Evolutionary conservation across 1,284 basidiomycete genomes (phyloP).

Genomic region (Pseudozyma hubeiensis): DNA sequence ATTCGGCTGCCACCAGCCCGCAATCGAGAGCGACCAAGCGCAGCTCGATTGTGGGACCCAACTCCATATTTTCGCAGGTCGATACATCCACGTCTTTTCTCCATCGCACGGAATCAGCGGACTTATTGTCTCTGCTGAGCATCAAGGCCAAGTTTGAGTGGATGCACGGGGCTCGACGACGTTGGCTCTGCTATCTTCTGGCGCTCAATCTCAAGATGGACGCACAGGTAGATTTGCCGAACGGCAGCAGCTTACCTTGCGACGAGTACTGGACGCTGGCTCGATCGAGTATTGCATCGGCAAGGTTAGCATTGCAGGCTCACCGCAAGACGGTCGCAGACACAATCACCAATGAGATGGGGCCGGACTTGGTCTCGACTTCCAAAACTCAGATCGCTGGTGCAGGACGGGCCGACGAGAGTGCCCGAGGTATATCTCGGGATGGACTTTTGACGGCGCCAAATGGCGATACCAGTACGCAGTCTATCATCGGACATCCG

Average conservation of each 20-base stretch:
- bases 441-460: conserved; percentile 16
- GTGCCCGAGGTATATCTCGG: conserved; percentile 9
- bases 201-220: conserved; percentile 18
- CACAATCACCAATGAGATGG: conserved; percentile 30
- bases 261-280: conserved; percentile 36
- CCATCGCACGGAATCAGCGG: conserved; percentile 20
- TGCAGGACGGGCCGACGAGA: conserved; percentile 1
- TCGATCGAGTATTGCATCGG: conserved; percentile 11
- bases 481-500: conserved; percentile 25
- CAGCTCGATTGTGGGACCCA: conserved; percentile 40
- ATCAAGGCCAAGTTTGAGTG: conserved; percentile 60
- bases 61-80: conserved; percentile 39
- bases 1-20: conserved; percentile 45
- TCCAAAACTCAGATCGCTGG: neutral
- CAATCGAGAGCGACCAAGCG: conserved; percentile 39
- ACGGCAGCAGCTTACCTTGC: conserved; percentile 17
- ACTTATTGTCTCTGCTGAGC: conserved; percentile 50
- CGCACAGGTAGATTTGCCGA: conserved; percentile 20
- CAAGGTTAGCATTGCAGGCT: neutral
- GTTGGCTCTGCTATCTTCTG: conserved; percentile 51
- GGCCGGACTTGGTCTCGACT: conserved; percentile 4
- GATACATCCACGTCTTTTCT: conserved; percentile 1
- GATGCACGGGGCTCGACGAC: conserved; percentile 55
- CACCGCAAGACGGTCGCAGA: conserved; percentile 12
- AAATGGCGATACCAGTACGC: neutral